These are phyloP conservation scores for Starmerella khaoyaiensis DNA, from an alignment of 805 yeast species.

Conservation along the genomic window DNA sequence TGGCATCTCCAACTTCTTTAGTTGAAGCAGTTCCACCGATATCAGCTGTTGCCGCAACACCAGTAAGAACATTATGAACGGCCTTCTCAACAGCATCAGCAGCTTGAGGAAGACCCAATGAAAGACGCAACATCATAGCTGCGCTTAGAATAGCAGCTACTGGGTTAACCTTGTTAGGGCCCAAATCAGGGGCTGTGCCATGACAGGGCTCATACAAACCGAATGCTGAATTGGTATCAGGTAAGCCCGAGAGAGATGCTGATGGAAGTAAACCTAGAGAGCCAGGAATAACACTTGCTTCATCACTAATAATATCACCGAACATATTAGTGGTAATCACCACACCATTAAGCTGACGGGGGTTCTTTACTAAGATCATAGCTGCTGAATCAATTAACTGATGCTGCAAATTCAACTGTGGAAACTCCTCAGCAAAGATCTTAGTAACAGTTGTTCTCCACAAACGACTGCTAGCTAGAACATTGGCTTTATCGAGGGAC, in stretches of 20 bases:
- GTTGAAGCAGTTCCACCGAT: slow-evolving; percentile 76
- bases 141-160: slow-evolving; percentile 89
- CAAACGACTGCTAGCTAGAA: slow-evolving; percentile 85
- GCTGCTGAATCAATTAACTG: slow-evolving; percentile 98
- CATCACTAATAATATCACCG: slow-evolving; percentile 96
- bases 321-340: slow-evolving; percentile 92
- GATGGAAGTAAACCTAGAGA: slow-evolving; percentile 92
- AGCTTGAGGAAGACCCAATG: slow-evolving; percentile 68
- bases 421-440: slow-evolving; percentile 78
- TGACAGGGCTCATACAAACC: slow-evolving; percentile 98
- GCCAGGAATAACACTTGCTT: slow-evolving; percentile 96
- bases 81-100: slow-evolving; percentile 85
- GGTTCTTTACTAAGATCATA: slow-evolving; percentile 87
- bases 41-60: slow-evolving; percentile 83
- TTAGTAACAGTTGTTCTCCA: slow-evolving; percentile 92
- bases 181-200: slow-evolving; percentile 95
- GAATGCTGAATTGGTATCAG: slow-evolving; percentile 85
- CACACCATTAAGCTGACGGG: slow-evolving; percentile 83
- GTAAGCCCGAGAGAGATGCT: slow-evolving; percentile 92
- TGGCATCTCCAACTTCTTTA: slow-evolving; percentile 85
- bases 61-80: slow-evolving; percentile 66
- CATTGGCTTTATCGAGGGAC: slow-evolving; percentile 96
- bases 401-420: slow-evolving; percentile 73
- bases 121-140: slow-evolving; percentile 93
- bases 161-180: slow-evolving; percentile 81